Evolutionary conservation across 108 stramenopile species (phyloP).

Genomic region (Stephanodiscus triporus): DNA sequence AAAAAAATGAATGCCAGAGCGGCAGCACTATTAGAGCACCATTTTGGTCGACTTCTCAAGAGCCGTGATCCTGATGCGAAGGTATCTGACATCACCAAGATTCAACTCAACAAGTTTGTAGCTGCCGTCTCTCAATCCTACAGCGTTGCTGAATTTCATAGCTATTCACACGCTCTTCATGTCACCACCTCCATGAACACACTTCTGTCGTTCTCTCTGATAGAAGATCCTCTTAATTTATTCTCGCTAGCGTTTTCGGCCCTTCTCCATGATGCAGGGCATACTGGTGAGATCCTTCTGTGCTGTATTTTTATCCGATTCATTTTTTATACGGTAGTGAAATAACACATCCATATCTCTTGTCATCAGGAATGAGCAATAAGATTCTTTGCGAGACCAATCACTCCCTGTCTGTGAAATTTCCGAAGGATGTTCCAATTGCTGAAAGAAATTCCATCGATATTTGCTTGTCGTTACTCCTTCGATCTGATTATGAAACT

Average conservation of each 20-base stretch:
- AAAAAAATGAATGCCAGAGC: neutral
- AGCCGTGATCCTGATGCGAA: slow-evolving; percentile 1
- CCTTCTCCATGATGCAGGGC: slow-evolving; percentile 57
- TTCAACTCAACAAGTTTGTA: slow-evolving; percentile 30
- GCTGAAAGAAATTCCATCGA: slow-evolving; percentile 51
- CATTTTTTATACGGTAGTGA: neutral
- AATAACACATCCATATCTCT: neutral
- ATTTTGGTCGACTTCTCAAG: neutral
- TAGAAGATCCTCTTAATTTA: slow-evolving; percentile 30
- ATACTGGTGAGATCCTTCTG: slow-evolving; percentile 34
- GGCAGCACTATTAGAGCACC: slow-evolving; percentile 4
- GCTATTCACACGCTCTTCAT: slow-evolving; percentile 33
- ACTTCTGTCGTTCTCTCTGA: slow-evolving; percentile 26
- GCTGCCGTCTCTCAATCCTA: slow-evolving; percentile 30
- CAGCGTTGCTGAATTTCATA: slow-evolving; percentile 24
- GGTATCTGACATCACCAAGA: slow-evolving; percentile 1
- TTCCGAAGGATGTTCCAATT: slow-evolving; percentile 18
- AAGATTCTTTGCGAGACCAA: slow-evolving; percentile 24
- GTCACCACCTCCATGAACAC: slow-evolving; percentile 42
- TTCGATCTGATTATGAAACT: slow-evolving; percentile 15
- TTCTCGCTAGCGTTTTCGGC: slow-evolving; percentile 51
- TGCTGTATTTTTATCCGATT: neutral
- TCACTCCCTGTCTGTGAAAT: slow-evolving; percentile 25
- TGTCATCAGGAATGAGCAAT: slow-evolving; percentile 28
- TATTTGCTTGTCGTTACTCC: slow-evolving; percentile 42